Percentiles rank a stretch among this genome's conserved stretches.
phyloP scores from a whole-genome alignment of 2,329 filamentous ascomycete genomes.

The Phialophora chinensis region DNA sequence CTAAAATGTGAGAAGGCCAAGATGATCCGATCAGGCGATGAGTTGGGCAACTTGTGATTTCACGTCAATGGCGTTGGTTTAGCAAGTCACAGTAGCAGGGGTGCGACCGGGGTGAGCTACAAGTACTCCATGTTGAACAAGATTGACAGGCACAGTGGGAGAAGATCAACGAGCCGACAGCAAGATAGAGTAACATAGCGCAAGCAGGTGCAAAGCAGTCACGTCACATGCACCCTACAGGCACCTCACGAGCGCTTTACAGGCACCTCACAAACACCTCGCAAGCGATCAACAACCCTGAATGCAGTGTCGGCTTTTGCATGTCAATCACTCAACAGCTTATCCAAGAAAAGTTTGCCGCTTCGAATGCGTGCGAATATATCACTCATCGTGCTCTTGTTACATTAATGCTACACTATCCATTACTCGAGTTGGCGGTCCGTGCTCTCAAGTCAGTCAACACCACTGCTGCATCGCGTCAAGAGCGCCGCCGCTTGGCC shows the following conservation, averaged over 20 bases:
- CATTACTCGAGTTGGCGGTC: background rate
- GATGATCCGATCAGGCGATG: background rate
- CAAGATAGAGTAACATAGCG: conserved; percentile 1
- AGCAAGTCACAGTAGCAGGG: background rate
- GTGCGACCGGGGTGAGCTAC: background rate
- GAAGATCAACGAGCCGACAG: background rate
- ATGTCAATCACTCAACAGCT: background rate
- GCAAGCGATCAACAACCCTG: background rate
- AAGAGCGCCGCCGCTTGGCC: too few relatives aligned
- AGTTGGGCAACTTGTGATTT: background rate
- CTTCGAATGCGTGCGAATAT: background rate
- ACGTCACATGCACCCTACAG: background rate
- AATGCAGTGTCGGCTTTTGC: background rate
- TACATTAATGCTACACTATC: background rate
- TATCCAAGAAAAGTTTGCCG: background rate
- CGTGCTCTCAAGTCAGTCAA: background rate
- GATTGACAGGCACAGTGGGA: conserved; percentile 13
- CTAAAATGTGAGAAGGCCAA: background rate
- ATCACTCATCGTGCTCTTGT: background rate
- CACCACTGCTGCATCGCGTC: background rate
- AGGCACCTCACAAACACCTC: background rate
- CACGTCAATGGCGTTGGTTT: conserved; percentile 1
- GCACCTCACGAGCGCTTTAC: background rate
- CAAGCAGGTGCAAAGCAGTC: background rate
- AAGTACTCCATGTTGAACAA: background rate